phyloP scores from a whole-genome alignment of 345 rosid species.

The Hirschfeldia incana region DNA sequence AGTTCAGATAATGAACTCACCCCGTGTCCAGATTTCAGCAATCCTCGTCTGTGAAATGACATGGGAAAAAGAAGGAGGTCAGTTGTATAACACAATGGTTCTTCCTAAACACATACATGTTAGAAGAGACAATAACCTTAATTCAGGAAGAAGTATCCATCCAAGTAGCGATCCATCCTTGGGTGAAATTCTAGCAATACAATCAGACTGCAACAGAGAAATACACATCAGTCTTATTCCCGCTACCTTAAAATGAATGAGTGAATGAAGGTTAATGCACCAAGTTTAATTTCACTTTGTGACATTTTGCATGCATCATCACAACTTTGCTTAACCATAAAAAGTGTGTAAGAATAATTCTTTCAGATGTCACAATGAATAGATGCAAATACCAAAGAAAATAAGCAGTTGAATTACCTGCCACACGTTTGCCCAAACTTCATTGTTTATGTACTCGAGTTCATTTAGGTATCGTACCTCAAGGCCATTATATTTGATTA shows the following conservation, averaged over 20 bases:
- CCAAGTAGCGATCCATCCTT: slow-evolving; percentile 65
- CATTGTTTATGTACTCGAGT: slow-evolving; percentile 82
- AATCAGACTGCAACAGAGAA: slow-evolving; percentile 62
- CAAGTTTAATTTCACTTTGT: slow-evolving; percentile 10
- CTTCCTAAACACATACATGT: neutral
- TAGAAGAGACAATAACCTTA: slow-evolving; percentile 54
- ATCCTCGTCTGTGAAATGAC: slow-evolving; percentile 50
- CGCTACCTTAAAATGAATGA: neutral
- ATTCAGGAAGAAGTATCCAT: slow-evolving; percentile 75
- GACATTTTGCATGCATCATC: neutral
- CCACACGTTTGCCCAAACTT: slow-evolving; percentile 96
- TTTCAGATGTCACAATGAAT: neutral
- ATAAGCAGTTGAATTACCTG: slow-evolving; percentile 50
- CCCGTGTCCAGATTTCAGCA: slow-evolving; percentile 56
- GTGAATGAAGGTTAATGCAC: neutral
- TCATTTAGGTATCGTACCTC: slow-evolving; percentile 79
- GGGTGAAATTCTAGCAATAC: slow-evolving; percentile 87
- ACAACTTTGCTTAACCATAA: neutral
- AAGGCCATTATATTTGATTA: slow-evolving; percentile 54
- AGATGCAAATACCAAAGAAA: neutral
- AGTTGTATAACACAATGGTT: neutral
- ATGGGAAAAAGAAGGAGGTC: neutral
- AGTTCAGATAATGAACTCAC: slow-evolving; percentile 40
- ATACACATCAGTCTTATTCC: neutral
- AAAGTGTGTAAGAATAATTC: neutral